phyloP scores from a whole-genome alignment of 345 rosid species.

The Syzygium grande region DNA sequence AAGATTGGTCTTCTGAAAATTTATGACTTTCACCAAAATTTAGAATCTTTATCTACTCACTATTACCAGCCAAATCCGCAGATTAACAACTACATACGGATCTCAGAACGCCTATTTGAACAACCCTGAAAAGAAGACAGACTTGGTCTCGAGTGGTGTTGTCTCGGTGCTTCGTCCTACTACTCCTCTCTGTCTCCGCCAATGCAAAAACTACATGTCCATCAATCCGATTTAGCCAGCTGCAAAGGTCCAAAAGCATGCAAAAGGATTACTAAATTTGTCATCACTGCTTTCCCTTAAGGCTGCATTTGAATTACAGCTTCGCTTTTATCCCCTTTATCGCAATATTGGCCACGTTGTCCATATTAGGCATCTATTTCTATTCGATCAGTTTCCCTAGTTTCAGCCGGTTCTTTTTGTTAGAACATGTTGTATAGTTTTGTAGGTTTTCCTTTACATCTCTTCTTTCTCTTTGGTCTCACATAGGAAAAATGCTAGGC shows the following conservation, averaged over 20 bases:
- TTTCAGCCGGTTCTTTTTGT: not conserved
- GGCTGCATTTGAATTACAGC: slow-evolving; percentile 4
- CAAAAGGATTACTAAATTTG: not conserved
- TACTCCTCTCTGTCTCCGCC: not conserved
- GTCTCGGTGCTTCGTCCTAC: not conserved
- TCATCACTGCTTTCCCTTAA: not conserved
- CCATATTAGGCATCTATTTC: not conserved
- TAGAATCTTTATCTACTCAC: not conserved
- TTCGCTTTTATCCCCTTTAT: not conserved
- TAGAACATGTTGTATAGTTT: too few relatives aligned
- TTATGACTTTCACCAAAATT: not conserved
- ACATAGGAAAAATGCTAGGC: too few relatives aligned
- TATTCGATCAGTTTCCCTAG: not conserved
- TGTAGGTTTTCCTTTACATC: too few relatives aligned
- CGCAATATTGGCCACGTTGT: not conserved
- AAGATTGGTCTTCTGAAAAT: not conserved
- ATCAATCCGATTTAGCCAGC: not conserved
- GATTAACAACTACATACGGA: not conserved
- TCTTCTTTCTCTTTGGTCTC: too few relatives aligned
- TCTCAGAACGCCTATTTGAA: not conserved
- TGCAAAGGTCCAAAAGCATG: not conserved
- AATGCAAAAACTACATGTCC: not conserved
- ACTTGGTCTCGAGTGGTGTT: not conserved
- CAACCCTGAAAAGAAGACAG: not conserved
- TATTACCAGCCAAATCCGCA: not conserved